Evolutionary conservation across 1,284 basidiomycete genomes (phyloP).

Genomic region (Coniophora puteana): DNA sequence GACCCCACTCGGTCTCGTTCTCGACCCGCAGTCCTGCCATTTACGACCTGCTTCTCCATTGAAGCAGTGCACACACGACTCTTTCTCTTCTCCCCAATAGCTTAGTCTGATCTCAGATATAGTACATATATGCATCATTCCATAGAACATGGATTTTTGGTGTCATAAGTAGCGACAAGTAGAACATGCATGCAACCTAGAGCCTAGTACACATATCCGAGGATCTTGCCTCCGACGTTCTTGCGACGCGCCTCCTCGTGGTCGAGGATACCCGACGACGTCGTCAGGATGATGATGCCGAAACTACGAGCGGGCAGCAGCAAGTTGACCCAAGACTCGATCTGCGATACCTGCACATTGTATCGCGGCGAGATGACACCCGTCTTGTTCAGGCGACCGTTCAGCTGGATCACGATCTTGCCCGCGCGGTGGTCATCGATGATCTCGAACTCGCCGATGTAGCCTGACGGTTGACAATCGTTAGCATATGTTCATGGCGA

Average conservation of each 20-base stretch:
- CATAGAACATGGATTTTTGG: not conserved
- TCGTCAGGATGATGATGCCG: slow-evolving; percentile 97
- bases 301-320: slow-evolving; percentile 94
- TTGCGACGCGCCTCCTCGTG: slow-evolving; percentile 99
- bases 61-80: too few relatives aligned
- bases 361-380: slow-evolving; percentile 99
- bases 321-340: slow-evolving; percentile 94
- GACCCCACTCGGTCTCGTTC: too few relatives aligned
- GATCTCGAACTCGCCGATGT: slow-evolving; percentile 99
- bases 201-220: slow-evolving; percentile 79
- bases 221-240: slow-evolving; percentile 91
- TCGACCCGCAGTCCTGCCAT: too few relatives aligned
- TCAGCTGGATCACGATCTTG: slow-evolving; percentile 98
- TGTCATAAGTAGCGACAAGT: not conserved
- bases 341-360: slow-evolving; percentile 93
- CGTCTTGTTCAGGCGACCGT: slow-evolving; percentile 97
- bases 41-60: too few relatives aligned
- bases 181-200: not conserved
- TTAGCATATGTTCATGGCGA: slow-evolving; percentile 17
- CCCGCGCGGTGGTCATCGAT: slow-evolving; percentile 99
- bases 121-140: too few relatives aligned
- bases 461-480: slow-evolving; percentile 55
- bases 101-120: too few relatives aligned
- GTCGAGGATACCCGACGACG: slow-evolving; percentile 97
- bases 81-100: too few relatives aligned